Percentiles rank a stretch among this genome's conserved stretches.
These are phyloP conservation scores for Datisca glomerata DNA, from an alignment of 306 rosid genomes.

Conservation along the genomic window DNA sequence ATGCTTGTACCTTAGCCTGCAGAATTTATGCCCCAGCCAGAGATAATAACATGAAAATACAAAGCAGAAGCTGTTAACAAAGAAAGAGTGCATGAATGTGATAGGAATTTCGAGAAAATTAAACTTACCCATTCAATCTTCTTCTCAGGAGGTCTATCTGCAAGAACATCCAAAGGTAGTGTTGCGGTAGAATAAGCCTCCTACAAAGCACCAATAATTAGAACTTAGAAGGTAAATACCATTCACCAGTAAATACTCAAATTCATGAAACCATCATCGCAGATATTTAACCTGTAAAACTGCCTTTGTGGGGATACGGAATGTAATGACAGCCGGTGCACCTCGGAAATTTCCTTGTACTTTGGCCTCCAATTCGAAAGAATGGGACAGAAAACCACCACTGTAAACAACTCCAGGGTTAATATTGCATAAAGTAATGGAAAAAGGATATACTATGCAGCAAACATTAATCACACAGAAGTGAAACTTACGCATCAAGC, in stretches of 20 bases:
- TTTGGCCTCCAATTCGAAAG: conserved; percentile 74
- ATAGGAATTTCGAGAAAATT: no score
- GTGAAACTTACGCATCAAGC: conserved; percentile 70
- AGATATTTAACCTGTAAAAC: conserved; percentile 50
- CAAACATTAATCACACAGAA: no score
- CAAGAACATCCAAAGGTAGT: conserved; percentile 71
- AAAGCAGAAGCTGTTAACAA: conserved; percentile 25
- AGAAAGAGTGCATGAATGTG: no score
- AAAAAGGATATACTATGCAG: no score
- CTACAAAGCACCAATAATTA: conserved; percentile 27
- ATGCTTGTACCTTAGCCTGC: conserved; percentile 65
- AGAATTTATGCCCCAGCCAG: conserved; percentile 18
- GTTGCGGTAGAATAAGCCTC: conserved; percentile 70
- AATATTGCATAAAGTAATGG: no score
- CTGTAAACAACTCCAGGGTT: conserved; percentile 23
- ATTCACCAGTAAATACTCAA: not conserved
- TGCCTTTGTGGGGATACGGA: conserved; percentile 76
- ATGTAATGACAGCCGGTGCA: conserved; percentile 64
- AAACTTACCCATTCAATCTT: conserved; percentile 61
- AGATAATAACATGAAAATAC: conserved; percentile 30
- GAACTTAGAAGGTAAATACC: not conserved
- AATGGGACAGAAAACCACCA: conserved; percentile 55
- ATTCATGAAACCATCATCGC: not conserved
- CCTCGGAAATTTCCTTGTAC: conserved; percentile 42
- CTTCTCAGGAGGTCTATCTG: conserved; percentile 77